Conservation (phyloP, 768 basidiomycete genomes). For the Gyrodon lividus region DNA sequence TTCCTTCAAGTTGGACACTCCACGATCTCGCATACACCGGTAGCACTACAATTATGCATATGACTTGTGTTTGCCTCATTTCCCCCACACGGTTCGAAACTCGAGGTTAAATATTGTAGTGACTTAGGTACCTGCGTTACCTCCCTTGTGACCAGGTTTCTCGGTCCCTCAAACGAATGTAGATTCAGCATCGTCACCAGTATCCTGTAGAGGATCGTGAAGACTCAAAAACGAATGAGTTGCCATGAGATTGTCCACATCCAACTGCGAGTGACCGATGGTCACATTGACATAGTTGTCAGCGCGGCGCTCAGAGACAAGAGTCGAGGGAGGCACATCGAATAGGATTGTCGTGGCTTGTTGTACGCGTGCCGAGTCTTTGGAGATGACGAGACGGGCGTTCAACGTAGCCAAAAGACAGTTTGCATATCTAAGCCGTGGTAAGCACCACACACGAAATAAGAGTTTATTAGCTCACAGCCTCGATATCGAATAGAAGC, state of each 20-base stretch:
- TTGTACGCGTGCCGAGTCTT: not conserved
- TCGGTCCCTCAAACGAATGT: too few species aligned
- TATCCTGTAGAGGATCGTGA: too few species aligned
- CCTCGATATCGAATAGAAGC: not conserved
- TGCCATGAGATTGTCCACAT: not conserved
- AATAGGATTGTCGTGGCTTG: not conserved
- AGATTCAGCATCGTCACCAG: too few species aligned
- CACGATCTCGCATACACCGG: too few species aligned
- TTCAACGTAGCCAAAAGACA: slow-evolving; percentile 10
- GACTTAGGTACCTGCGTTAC: too few species aligned
- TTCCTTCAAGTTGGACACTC: too few species aligned
- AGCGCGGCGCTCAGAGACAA: not conserved
- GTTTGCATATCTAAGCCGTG: slow-evolving; percentile 10
- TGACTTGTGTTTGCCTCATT: too few species aligned
- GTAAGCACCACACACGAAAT: too few species aligned
- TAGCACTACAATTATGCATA: too few species aligned
- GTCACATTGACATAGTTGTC: not conserved
- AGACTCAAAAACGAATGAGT: not conserved
- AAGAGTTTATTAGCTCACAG: not conserved
- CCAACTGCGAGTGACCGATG: not conserved
- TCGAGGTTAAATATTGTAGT: too few species aligned
- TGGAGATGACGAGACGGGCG: not conserved
- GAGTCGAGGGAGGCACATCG: not conserved
- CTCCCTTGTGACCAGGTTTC: too few species aligned
- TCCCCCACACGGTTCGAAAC: too few species aligned